phyloP scores from a whole-genome alignment of 176 grass and related monocot species.

The Juncus effusus region DNA sequence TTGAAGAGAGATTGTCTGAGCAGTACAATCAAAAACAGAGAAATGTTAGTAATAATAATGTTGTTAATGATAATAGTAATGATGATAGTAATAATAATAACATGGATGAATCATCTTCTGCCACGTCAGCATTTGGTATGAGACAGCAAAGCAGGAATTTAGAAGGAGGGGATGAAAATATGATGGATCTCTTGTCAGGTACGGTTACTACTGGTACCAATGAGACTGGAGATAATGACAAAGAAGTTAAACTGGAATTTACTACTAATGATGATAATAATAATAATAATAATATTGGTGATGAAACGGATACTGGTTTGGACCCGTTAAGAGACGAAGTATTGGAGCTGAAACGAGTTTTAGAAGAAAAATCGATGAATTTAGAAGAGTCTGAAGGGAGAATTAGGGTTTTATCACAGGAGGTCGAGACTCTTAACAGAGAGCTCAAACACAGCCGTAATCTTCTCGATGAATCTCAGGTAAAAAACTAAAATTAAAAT shows the following conservation, averaged over 20 bases:
- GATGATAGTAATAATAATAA: too few species aligned
- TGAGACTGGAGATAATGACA: conserved; percentile 39
- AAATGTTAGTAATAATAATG: conserved; percentile 46
- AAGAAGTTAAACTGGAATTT: conserved; percentile 37
- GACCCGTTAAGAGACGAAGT: conserved; percentile 31
- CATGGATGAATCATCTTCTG: conserved; percentile 81
- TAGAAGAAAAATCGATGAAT: conserved; percentile 66
- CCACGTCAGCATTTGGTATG: conserved; percentile 47
- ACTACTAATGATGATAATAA: conserved; percentile 1
- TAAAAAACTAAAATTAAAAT: conserved; percentile 26
- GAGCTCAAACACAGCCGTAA: conserved; percentile 58
- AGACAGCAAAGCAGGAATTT: conserved; percentile 51
- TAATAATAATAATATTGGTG: background rate
- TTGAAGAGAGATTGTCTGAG: conserved; percentile 70
- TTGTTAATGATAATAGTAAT: background rate
- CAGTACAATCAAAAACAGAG: conserved; percentile 66
- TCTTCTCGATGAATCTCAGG: conserved; percentile 97
- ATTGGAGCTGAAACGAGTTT: conserved; percentile 48
- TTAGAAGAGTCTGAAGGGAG: conserved; percentile 66
- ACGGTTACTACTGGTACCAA: conserved; percentile 49
- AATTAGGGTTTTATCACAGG: conserved; percentile 46
- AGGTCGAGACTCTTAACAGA: conserved; percentile 55
- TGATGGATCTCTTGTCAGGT: conserved; percentile 55
- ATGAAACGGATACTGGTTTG: background rate
- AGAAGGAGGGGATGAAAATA: conserved; percentile 95